Evolutionary conservation across 768 basidiomycete genomes (phyloP), one percentile per base, ranked within the genome.

Genomic region (Naganishia antarctica): DNA sequence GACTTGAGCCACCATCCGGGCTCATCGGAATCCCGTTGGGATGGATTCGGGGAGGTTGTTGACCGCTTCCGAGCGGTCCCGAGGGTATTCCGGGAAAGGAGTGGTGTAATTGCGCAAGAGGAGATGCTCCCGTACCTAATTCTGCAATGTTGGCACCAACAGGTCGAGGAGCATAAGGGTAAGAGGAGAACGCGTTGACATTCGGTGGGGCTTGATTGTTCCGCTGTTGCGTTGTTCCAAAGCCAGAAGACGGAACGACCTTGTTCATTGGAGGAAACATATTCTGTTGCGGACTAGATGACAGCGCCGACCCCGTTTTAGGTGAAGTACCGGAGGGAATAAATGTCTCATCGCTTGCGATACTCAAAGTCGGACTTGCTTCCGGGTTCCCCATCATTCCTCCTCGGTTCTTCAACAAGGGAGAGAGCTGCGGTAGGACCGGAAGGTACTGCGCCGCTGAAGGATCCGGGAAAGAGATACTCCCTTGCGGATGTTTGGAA

Each of bases 331-430:
- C 65, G 16, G 48, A 28, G 12, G 60, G 49, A 3, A 66, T 60
- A 44, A 67, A 61, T 5, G 66, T 61, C 15, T 67, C 66, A 44
- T 67, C 66, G 53, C 66, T 67, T 2, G 66, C 66, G 29, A 67
- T 32, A 25, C 66, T 67, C 31, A 67, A 46, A 1, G 66, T 67
- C 29, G 66, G 66, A 46, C 53, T 66, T 0, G 40, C 44, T 45
- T 57, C 40, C 43, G 63, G 29, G 29, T 43, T 46, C 3, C 53
- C 53, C 41, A 63, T 34, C 29, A 49, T 49, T 18, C 47, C 47
- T 3, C 47, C 28, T 26, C 53, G 53, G 40, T 57, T 57, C 53
- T 57, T 57, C 37, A 57, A 21, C 37, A 57, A 25, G 5, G 63
- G 63, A 3, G 51, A 44, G 2, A 64, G 53, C 13, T 64, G 53